Evolutionary conservation across 2,329 filamentous ascomycete species (phyloP), one percentile per base, ranked within the genome.

Genomic region (Colletotrichum liriopes): DNA sequence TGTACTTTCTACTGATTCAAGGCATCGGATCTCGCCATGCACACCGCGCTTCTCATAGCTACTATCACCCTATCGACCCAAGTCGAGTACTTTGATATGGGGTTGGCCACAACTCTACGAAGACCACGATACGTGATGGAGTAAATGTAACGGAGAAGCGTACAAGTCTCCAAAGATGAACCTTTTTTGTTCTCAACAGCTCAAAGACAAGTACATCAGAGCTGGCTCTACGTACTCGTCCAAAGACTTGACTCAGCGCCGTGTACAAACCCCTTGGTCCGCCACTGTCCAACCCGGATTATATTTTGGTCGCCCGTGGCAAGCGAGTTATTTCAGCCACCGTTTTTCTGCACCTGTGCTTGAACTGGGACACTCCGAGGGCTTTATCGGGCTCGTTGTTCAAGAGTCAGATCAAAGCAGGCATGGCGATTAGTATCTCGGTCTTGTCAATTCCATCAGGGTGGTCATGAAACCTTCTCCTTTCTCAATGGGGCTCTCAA

Each of bases 341-440:
- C 0, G 84, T 82, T 18, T 88, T 86, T 8, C 86, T 78, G 47
- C 88, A 76, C 1, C 87, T 87, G 69, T 89, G 89, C 11, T 86
- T 77, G 72, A 89, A 90, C 74, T 90, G 88, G 0, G 86, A 88
- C 0, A 86, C 88, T 0, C 88, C 88, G 6, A 90, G 81, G 0
- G 87, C 88, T 73, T 88, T 84, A 37, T 88, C 89, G 14, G 86
- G 88, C 73, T 88, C 86, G 6, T 86, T 84, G 67, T 90, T 88
- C 20, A 91, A 84, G 8, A 90, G 82, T 0, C 84, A 82, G 65
- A 90, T 87, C 6, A 91, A 79, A 70, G 91, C 89, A 0, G 89
- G 89, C 2, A 89, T 88, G 2, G 87, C 83, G 1, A 86, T 86
- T 1, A 91, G 77, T 0, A 89, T 79, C 0, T 41, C 12, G 8